These are phyloP conservation scores for Cutaneotrichosporon spelunceum DNA, from an alignment of 1,284 basidiomycete genomes.

Conservation along the genomic window DNA sequence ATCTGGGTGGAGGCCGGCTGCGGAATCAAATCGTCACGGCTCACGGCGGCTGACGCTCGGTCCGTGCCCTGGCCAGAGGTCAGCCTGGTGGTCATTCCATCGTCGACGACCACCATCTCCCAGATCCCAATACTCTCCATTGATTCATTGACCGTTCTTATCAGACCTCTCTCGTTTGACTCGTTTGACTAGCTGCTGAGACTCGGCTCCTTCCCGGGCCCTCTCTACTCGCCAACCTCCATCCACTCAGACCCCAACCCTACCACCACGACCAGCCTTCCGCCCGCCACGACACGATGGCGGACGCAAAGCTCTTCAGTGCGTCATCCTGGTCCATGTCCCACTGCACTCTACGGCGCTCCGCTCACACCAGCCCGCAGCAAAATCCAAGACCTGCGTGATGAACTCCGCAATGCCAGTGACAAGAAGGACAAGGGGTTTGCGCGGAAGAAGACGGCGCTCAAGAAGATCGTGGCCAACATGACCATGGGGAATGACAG, in stretches of 20 bases:
- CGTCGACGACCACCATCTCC: neutral
- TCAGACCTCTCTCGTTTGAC: too few relatives aligned
- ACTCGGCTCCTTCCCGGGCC: too few relatives aligned
- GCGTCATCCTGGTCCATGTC: neutral
- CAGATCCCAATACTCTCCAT: too few relatives aligned
- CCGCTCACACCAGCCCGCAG: slow-evolving; percentile 59
- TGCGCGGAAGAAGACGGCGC: slow-evolving; percentile 77
- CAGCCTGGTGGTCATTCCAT: neutral
- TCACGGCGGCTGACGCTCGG: neutral
- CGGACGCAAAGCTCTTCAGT: slow-evolving; percentile 53
- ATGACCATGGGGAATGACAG: slow-evolving; percentile 98
- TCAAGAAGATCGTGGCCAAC: slow-evolving; percentile 94
- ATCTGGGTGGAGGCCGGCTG: neutral
- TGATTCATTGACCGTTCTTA: too few relatives aligned
- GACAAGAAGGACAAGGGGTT: slow-evolving; percentile 88
- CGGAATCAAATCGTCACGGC: neutral
- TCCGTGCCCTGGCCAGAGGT: neutral
- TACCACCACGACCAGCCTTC: neutral
- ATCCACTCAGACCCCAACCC: too few relatives aligned
- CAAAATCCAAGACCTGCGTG: slow-evolving; percentile 74
- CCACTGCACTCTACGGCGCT: neutral
- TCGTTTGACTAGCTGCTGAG: too few relatives aligned
- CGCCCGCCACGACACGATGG: slow-evolving; percentile 33
- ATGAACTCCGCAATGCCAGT: slow-evolving; percentile 83
- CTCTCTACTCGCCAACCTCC: too few relatives aligned